Evolutionary conservation across 192 early-diverging fungal genomes (phyloP).

Genomic region (Chytriomyces confervae): DNA sequence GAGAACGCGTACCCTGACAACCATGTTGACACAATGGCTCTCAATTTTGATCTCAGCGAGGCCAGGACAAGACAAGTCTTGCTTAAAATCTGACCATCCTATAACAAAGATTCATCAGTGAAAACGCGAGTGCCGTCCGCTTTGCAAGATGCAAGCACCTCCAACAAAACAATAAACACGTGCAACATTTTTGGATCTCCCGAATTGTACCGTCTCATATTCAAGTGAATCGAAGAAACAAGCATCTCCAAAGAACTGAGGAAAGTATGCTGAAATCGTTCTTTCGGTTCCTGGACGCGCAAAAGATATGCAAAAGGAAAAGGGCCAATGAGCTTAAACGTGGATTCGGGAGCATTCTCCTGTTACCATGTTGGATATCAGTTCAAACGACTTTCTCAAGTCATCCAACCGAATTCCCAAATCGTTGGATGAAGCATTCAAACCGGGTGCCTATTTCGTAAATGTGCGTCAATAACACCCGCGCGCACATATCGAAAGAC

Average conservation of each 20-base stretch:
- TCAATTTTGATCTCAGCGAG: conserved; percentile 42
- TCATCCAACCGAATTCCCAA: conserved; percentile 44
- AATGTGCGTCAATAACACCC: background rate
- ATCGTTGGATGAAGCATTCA: conserved; percentile 4
- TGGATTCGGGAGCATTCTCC: no score
- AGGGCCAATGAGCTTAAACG: background rate
- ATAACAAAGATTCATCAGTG: background rate
- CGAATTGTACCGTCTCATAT: conserved; percentile 42
- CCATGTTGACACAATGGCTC: conserved; percentile 53
- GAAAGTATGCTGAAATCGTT: conserved; percentile 49
- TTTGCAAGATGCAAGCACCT: conserved; percentile 30
- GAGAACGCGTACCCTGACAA: conserved; percentile 42
- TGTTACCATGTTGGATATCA: conserved; percentile 33
- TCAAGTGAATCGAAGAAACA: conserved; percentile 57
- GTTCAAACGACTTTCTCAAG: conserved; percentile 40
- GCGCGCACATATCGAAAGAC: background rate
- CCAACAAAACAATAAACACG: conserved; percentile 43
- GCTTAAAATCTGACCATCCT: conserved; percentile 58
- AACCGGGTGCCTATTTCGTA: conserved; percentile 23
- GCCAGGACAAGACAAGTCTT: conserved; percentile 53
- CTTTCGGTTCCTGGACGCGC: conserved; percentile 34
- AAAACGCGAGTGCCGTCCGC: background rate
- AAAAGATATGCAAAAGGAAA: background rate
- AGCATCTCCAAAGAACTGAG: conserved; percentile 63
- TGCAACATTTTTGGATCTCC: conserved; percentile 33